A percentile compares a stretch with the other conserved stretches of the same genome.
Conservation (phyloP, 805 yeast genomes). For the Lachancea lanzarotensis region DNA sequence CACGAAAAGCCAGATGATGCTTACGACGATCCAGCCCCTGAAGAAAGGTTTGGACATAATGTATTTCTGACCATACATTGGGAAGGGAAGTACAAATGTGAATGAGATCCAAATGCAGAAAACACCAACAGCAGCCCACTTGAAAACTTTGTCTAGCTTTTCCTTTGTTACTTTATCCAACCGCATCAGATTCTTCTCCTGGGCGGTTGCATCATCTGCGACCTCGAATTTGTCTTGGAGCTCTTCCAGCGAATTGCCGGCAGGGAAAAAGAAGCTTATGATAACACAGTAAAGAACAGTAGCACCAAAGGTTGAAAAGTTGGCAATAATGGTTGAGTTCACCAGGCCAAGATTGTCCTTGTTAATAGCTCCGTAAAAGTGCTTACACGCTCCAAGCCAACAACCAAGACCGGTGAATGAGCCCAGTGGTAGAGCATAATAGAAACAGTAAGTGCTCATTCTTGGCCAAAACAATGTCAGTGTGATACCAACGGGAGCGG, state of each 20-base stretch:
- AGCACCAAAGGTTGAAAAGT: conserved; percentile 34
- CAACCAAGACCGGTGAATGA: conserved; percentile 48
- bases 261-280: conserved; percentile 18
- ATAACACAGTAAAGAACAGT: conserved; percentile 27
- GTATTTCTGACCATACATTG: conserved; percentile 31
- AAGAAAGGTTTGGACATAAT: conserved; percentile 30
- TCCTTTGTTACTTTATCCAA: conserved; percentile 14
- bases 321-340: conserved; percentile 39
- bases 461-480: conserved; percentile 28
- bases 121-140: conserved; percentile 17
- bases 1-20: conserved; percentile 31
- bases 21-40: conserved; percentile 32
- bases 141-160: conserved; percentile 22
- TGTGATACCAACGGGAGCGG: conserved; percentile 29
- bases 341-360: conserved; percentile 41
- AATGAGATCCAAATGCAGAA: conserved; percentile 21
- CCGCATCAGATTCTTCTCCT: conserved; percentile 28
- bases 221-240: conserved; percentile 19
- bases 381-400: conserved; percentile 38
- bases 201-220: conserved; percentile 34
- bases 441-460: conserved; percentile 10
- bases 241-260: conserved; percentile 26
- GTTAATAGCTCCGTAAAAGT: conserved; percentile 38
- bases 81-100: conserved; percentile 29
- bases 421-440: conserved; percentile 37